A percentile compares a stretch with the other conserved stretches of the same genome.
phyloP scores from a whole-genome alignment of 1,284 basidiomycete species.

The Ceratobasidium sp. region DNA sequence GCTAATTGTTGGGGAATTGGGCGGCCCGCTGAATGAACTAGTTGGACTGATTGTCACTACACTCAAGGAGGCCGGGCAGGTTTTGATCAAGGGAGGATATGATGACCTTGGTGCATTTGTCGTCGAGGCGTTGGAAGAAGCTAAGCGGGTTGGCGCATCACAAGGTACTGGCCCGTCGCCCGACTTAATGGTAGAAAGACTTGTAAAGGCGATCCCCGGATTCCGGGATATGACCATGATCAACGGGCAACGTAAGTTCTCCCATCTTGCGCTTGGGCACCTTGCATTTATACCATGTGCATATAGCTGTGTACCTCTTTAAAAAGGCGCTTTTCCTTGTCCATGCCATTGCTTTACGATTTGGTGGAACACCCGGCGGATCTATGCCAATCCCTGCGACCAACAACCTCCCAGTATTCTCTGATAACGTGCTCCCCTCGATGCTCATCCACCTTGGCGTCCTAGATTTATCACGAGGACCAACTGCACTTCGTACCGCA shows the following conservation, averaged over 20 bases:
- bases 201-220: slow-evolving; percentile 77
- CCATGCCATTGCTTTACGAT: slow-evolving; percentile 72
- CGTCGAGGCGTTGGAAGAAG: slow-evolving; percentile 69
- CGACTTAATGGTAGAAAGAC: slow-evolving; percentile 73
- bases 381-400: slow-evolving; percentile 70
- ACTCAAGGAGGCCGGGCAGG: slow-evolving; percentile 77
- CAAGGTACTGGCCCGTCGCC: slow-evolving; percentile 58
- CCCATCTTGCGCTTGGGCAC: slow-evolving; percentile 11
- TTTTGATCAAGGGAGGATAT: slow-evolving; percentile 70
- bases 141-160: slow-evolving; percentile 58
- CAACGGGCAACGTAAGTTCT: slow-evolving; percentile 67
- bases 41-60: slow-evolving; percentile 72
- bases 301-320: slow-evolving; percentile 80
- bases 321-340: slow-evolving; percentile 90
- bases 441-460: slow-evolving; percentile 81
- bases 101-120: slow-evolving; percentile 80
- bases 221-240: slow-evolving; percentile 78
- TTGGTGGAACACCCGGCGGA: slow-evolving; percentile 60
- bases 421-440: slow-evolving; percentile 89
- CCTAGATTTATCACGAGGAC: slow-evolving; percentile 62
- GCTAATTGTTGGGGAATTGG: slow-evolving; percentile 77
- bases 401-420: slow-evolving; percentile 74
- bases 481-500: not conserved
- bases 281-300: slow-evolving; percentile 27
- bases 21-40: slow-evolving; percentile 77